Percentiles rank a stretch among this genome's conserved stretches.
Conservation (phyloP, 2,329 filamentous ascomycete species). For the Colletotrichum sp. region DNA sequence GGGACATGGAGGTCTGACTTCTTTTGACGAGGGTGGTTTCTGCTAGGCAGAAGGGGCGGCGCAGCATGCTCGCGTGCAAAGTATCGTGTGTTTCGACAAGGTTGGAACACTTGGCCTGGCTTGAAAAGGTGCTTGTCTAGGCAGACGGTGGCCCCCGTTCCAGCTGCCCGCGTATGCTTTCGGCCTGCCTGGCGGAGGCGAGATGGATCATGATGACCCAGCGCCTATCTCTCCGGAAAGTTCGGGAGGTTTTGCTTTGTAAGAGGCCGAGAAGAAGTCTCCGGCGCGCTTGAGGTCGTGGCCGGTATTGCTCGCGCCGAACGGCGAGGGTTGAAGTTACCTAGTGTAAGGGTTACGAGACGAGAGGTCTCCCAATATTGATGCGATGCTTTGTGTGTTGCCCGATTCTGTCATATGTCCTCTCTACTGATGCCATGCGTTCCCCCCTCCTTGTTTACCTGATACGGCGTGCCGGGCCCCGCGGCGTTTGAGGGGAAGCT, state of each 20-base stretch:
- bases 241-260: not conserved
- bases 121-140: not conserved
- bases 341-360: not conserved
- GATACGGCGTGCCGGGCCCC: not conserved
- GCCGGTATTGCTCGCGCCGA: not conserved
- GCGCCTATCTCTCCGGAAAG: not conserved
- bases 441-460: not conserved
- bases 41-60: not conserved
- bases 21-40: not conserved
- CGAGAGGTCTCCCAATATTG: not conserved
- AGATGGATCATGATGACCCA: not conserved
- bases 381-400: not conserved
- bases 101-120: not conserved
- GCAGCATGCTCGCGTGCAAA: not conserved
- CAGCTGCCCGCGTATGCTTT: not conserved
- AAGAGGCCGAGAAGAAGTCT: not conserved
- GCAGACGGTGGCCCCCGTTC: not conserved
- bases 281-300: not conserved
- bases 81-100: not conserved
- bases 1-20: not conserved
- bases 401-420: too few relatives aligned
- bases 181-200: not conserved
- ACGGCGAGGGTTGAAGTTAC: not conserved
- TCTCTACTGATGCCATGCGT: not conserved
- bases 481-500: not conserved